phyloP scores from a whole-genome alignment of 768 basidiomycete genomes.

The Strobilomyces echinocephalus region DNA sequence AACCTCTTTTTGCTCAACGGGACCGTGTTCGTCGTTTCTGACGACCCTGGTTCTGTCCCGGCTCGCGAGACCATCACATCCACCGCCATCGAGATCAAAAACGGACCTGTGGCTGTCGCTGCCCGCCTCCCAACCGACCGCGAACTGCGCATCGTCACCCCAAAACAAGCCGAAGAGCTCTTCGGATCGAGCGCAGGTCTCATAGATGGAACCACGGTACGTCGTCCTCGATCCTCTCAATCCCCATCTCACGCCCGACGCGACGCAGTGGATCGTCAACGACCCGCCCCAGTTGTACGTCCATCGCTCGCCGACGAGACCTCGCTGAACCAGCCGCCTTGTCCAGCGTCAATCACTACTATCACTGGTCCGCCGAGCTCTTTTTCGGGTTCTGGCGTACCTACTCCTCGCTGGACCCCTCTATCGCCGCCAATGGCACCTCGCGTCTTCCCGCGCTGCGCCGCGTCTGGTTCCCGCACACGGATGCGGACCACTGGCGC shows the following conservation, averaged over 20 bases:
- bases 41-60: constrained; percentile 64
- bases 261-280: constrained; percentile 65
- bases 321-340: neutral
- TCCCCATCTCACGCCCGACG: neutral
- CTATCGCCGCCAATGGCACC: constrained; percentile 59
- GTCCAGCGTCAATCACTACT: constrained; percentile 81
- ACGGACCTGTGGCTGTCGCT: constrained; percentile 49
- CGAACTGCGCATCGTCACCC: constrained; percentile 73
- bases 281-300: constrained; percentile 83
- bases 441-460: constrained; percentile 70
- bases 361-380: constrained; percentile 90
- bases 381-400: constrained; percentile 92
- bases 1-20: constrained; percentile 78
- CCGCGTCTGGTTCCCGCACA: constrained; percentile 70
- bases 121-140: constrained; percentile 69
- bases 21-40: constrained; percentile 75
- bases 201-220: constrained; percentile 73
- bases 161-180: constrained; percentile 56
- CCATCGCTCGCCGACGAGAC: neutral
- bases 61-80: constrained; percentile 66
- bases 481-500: constrained; percentile 77
- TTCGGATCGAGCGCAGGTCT: constrained; percentile 71
- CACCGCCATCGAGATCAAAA: constrained; percentile 55
- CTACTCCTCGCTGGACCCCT: constrained; percentile 75
- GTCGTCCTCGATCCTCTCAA: constrained; percentile 10